Evolutionary conservation across 768 basidiomycete species (phyloP).

Genomic region (Amanita muscaria): DNA sequence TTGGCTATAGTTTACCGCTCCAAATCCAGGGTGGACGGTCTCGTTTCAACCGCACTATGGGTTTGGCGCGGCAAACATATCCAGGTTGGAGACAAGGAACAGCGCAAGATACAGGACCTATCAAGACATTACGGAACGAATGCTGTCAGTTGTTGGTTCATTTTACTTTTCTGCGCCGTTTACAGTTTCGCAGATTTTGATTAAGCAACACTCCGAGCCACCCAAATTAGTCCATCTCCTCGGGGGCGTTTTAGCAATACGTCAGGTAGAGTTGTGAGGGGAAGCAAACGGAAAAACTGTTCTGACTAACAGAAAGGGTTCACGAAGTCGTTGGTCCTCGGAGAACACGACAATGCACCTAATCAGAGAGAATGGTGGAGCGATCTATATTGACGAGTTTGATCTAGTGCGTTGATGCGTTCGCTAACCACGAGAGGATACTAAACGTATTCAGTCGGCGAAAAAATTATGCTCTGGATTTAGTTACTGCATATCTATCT

Average conservation of each 20-base stretch:
- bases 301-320: slow-evolving; percentile 36
- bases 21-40: slow-evolving; percentile 55
- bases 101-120: slow-evolving; percentile 59
- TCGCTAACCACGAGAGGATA: slow-evolving; percentile 5
- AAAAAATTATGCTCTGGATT: slow-evolving; percentile 77
- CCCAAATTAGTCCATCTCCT: slow-evolving; percentile 50
- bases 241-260: slow-evolving; percentile 62
- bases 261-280: slow-evolving; percentile 45
- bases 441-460: slow-evolving; percentile 32
- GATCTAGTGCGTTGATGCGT: slow-evolving; percentile 44
- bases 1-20: slow-evolving; percentile 60
- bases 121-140: slow-evolving; percentile 65
- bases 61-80: slow-evolving; percentile 61
- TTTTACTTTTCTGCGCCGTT: not conserved
- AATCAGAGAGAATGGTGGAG: slow-evolving; percentile 41
- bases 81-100: slow-evolving; percentile 48
- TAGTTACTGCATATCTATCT: slow-evolving; percentile 67
- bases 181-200: slow-evolving; percentile 23
- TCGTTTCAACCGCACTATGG: slow-evolving; percentile 68
- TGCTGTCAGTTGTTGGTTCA: slow-evolving; percentile 41
- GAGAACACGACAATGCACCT: slow-evolving; percentile 83
- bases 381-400: slow-evolving; percentile 60
- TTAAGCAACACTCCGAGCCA: slow-evolving; percentile 60
- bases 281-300: not conserved
- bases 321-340: slow-evolving; percentile 62